Percentiles rank a stretch among this genome's conserved stretches.
These are phyloP conservation scores for Leucaena leucocephala DNA, from an alignment of 306 rosid species.

Conservation along the genomic window DNA sequence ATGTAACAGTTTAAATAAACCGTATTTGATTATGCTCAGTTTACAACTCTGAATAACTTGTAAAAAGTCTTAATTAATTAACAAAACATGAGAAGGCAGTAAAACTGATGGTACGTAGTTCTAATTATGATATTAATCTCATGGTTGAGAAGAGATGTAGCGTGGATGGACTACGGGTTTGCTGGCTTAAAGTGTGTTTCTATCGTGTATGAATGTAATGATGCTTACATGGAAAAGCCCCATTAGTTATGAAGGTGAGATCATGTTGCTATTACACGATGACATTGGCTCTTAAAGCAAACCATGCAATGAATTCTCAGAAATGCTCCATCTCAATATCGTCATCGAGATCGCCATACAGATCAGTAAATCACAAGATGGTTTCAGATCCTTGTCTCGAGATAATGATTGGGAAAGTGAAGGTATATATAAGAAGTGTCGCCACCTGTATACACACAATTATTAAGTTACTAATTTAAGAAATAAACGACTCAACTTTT, in stretches of 20 bases:
- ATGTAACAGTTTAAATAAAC: background rate
- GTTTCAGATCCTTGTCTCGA: slow-evolving; percentile 29
- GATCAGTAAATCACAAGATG: slow-evolving; percentile 36
- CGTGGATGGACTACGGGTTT: no score
- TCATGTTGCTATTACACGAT: slow-evolving; percentile 57
- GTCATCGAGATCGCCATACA: slow-evolving; percentile 37
- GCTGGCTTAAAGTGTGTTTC: slow-evolving; percentile 28
- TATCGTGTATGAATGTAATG: slow-evolving; percentile 40
- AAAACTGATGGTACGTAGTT: no score
- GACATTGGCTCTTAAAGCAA: slow-evolving; percentile 56
- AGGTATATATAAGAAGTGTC: slow-evolving; percentile 18
- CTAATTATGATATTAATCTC: no score
- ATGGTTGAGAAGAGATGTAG: no score
- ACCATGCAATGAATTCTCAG: slow-evolving; percentile 49
- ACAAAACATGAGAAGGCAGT: no score
- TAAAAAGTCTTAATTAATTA: background rate
- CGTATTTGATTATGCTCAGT: background rate
- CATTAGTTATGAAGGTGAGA: slow-evolving; percentile 56
- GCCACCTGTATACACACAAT: slow-evolving; percentile 11
- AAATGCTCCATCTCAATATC: slow-evolving; percentile 36
- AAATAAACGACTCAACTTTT: slow-evolving; percentile 6
- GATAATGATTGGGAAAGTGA: slow-evolving; percentile 42
- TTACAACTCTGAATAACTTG: background rate
- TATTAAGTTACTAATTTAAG: background rate
- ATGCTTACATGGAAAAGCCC: slow-evolving; percentile 45